phyloP scores from a whole-genome alignment of 805 yeast species.

The Lachancea meyersii region DNA sequence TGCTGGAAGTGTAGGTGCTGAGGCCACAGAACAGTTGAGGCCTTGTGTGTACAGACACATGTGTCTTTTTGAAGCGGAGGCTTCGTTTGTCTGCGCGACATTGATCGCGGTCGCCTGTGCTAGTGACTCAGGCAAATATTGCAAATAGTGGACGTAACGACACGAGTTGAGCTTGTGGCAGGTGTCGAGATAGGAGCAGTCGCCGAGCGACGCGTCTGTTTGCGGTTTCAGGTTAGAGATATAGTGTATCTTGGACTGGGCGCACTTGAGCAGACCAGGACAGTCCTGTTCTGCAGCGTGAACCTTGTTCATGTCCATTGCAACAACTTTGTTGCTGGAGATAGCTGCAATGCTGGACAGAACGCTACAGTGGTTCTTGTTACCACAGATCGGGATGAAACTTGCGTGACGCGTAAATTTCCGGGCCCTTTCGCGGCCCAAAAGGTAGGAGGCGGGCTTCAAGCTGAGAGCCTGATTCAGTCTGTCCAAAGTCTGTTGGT shows the following conservation, averaged over 20 bases:
- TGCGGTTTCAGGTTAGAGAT: conserved; percentile 49
- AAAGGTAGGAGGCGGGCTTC: conserved; percentile 20
- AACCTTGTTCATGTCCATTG: conserved; percentile 26
- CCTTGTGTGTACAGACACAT: conserved; percentile 33
- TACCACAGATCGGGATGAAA: conserved; percentile 25
- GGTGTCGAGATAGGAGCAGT: conserved; percentile 89
- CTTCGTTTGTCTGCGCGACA: conserved; percentile 11
- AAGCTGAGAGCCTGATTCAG: conserved; percentile 15
- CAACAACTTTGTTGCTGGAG: conserved; percentile 19
- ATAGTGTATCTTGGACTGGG: conserved; percentile 41
- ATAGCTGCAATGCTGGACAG: conserved; percentile 20
- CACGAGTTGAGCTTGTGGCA: conserved; percentile 82
- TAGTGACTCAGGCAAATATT: conserved; percentile 34
- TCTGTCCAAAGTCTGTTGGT: conserved; percentile 7
- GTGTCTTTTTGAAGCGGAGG: conserved; percentile 18
- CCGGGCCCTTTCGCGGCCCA: conserved; percentile 26
- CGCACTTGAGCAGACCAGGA: conserved; percentile 26
- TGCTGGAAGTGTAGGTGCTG: conserved; percentile 42
- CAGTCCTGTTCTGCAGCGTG: conserved; percentile 16
- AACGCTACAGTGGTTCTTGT: conserved; percentile 17
- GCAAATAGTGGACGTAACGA: conserved; percentile 71
- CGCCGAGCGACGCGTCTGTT: conserved; percentile 73
- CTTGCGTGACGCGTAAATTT: conserved; percentile 12
- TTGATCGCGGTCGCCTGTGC: conserved; percentile 6
- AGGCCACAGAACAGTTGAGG: conserved; percentile 31